A percentile compares a stretch with the other conserved stretches of the same genome.
phyloP scores from a whole-genome alignment of 495 filamentous ascomycete species.

The Xylaria curta region DNA sequence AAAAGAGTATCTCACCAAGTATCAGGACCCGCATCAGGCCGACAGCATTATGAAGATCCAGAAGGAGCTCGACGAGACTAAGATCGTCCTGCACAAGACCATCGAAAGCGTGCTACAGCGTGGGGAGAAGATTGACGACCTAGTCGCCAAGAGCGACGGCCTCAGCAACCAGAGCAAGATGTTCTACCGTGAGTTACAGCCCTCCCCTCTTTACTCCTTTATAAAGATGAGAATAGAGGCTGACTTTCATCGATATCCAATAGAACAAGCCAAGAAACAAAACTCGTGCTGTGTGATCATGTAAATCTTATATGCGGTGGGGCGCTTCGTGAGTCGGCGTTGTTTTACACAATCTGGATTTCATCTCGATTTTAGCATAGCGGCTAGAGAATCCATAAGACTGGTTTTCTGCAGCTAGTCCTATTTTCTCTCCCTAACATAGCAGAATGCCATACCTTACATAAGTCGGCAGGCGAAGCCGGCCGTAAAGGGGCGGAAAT shows the following conservation, averaged over 20 bases:
- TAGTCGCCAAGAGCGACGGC: constrained; percentile 88
- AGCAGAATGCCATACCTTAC: constrained; percentile 2
- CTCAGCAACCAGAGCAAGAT: constrained; percentile 90
- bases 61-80: constrained; percentile 96
- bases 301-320: constrained; percentile 51
- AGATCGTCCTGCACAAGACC: constrained; percentile 97
- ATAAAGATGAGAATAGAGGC: not conserved
- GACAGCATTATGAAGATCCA: constrained; percentile 95
- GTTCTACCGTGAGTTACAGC: constrained; percentile 77
- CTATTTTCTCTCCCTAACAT: constrained; percentile 31
- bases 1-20: constrained; percentile 83
- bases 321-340: constrained; percentile 5
- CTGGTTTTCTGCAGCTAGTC: constrained; percentile 30
- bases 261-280: constrained; percentile 85
- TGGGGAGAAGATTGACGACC: constrained; percentile 87
- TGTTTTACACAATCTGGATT: constrained; percentile 23
- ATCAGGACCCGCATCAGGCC: constrained; percentile 87
- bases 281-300: constrained; percentile 91
- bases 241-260: not conserved
- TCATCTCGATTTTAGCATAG: constrained; percentile 33
- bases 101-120: constrained; percentile 88
- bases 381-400: constrained; percentile 18
- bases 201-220: not conserved
- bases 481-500: constrained; percentile 16
- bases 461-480: constrained; percentile 2